Conservation (phyloP, 495 filamentous ascomycete genomes). For the Trichoderma orchidacearum region DNA sequence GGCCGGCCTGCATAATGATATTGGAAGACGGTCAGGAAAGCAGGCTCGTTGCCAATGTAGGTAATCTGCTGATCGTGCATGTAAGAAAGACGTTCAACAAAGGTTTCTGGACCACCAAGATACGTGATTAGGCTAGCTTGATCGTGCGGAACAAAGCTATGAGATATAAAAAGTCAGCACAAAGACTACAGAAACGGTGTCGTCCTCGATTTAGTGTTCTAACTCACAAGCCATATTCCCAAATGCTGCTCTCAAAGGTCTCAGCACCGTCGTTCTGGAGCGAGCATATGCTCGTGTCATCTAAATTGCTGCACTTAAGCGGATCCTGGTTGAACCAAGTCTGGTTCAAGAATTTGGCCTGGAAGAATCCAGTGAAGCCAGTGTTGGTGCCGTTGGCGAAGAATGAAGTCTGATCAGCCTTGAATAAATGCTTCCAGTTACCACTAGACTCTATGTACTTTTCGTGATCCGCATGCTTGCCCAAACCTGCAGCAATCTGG, state of each 20-base stretch:
- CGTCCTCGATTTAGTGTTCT: too few relatives aligned
- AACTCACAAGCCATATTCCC: conserved; percentile 55
- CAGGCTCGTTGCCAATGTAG: conserved; percentile 61
- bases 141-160: conserved; percentile 54
- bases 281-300: conserved; percentile 40
- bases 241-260: conserved; percentile 58
- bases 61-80: conserved; percentile 51
- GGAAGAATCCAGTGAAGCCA: conserved; percentile 53
- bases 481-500: conserved; percentile 43
- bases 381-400: conserved; percentile 44
- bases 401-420: conserved; percentile 43
- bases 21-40: conserved; percentile 56
- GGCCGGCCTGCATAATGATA: conserved; percentile 61
- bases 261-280: conserved; percentile 48
- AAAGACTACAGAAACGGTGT: too few relatives aligned
- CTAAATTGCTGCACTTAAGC: conserved; percentile 45
- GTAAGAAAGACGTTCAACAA: conserved; percentile 48
- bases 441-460: conserved; percentile 47
- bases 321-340: conserved; percentile 61
- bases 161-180: background rate
- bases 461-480: conserved; percentile 36
- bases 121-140: conserved; percentile 46
- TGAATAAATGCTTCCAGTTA: conserved; percentile 61
- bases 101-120: conserved; percentile 46
- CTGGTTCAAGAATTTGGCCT: conserved; percentile 50